Evolutionary conservation across 805 yeast genomes (phyloP), one percentile per base, ranked within the genome.

Genomic region (Kodamaea hsintzibuensis): DNA sequence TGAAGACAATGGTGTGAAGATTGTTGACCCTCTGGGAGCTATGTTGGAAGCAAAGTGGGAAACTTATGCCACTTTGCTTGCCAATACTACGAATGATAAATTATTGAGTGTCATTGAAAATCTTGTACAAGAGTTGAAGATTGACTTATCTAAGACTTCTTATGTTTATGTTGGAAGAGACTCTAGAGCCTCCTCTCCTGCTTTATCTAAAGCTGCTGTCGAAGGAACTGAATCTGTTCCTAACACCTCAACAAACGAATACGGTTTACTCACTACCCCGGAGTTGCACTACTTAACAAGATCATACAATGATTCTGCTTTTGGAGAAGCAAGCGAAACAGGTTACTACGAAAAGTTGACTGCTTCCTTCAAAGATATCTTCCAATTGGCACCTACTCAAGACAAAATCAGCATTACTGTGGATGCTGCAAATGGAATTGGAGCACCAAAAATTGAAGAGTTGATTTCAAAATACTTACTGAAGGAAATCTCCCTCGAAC

Each of bases 371-470:
- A 74, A 71, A 50, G 62, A 70, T 16, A 77, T 88, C 50, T 66
- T 59, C 68, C 14, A 57, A 65, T 12, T 60, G 67, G 59, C 60
- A 0, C 33, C 35, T n/a, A 58, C 58, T 7, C 47, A 47, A 14
- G 16, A 42, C 19, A 62, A 69, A 48, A 73, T 83, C 38, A 65
- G 72, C 22, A 77, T 92, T 60, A 81, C 85, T 1, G 83, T 95
- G 16, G 99, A 95, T 72, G 85, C 91, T 40, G 99, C 99, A 7
- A 95, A 95, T 67, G 99, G 99, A n/a, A 89, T 95, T 40, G 99
- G 99, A 14, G 96, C 91, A 1, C 88, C 89, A 17, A 88, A 88
- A 65, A 75, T 85, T 25, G 63, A 68, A 19, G 73, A 77, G 19
- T 71, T 92, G 39, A 71, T 82, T 19, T 68, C 71, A 35, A 57